Evolutionary conservation across 129 eudicot species (phyloP), one percentile per base, ranked within the genome.

Genomic region (Centella asiatica): DNA sequence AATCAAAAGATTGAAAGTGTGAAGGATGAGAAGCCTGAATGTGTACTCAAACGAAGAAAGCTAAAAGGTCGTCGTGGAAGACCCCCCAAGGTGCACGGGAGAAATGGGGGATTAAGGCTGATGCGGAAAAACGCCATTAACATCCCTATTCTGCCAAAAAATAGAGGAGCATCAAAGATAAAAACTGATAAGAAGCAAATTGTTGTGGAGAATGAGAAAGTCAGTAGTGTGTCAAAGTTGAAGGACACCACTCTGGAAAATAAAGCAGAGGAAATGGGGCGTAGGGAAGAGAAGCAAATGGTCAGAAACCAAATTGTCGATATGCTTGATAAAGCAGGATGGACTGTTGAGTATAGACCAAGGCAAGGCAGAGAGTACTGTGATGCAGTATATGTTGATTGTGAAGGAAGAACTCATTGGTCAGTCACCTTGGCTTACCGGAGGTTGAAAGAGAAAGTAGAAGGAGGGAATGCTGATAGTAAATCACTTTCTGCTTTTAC

Each of bases 381-480:
- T 7, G 95, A 92, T 62, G 69, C 82, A 4, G 87, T 92, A 18
- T 92, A 87, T 82, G 70, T 81, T 17, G 92, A 80, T 37, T 72
- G 77, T 5, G 72, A 67, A 1, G 88, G 88, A 57, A 80, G 62
- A 68, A 57, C 80, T 28, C 74, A 81, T 52, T 92, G 95, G 95
- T 92, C 98, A 13, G 79, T 75, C 19, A 92, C 98, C 4, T 36
- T 52, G 66, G 98, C 98, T 23, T 92, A 87, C 70, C 47, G 33
- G 23, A 64, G 37, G 60, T 75, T 92, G 24, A 75, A 82, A 58
- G 49, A 65, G 77, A 78, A 74, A 72, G 46, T 87, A 68, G 85
- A 84, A 59, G 42, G 44, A 20, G 81, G 84, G 25, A 44, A 42
- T 28, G 90, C 87, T 5, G 81, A 80, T 6, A 48, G 53, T 48